Evolutionary conservation across 78 protist species (phyloP), one percentile per base, ranked within the genome.

Genomic region (Dictyostelium purpureum): DNA sequence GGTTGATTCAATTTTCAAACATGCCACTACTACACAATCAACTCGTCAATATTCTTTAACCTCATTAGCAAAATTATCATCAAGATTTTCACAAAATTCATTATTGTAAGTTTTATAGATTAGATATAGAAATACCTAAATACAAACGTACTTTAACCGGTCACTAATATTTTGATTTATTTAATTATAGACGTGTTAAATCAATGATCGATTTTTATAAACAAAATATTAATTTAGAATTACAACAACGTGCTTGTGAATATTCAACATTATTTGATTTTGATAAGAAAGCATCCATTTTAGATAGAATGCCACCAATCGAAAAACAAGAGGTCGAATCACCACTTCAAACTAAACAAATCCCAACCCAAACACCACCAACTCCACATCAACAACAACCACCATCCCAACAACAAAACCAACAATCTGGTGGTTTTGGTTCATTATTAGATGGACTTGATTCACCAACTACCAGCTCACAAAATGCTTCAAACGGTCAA

Each of bases 181-280:
- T 42, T n/a, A n/a, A n/a, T n/a, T 18, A 21, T 2, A 31, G 71
- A 16, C 66, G 78, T 31, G 37, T 57, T 28, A 49, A 45, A 56
- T 65, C 61, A 24, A 24, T 21, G 79, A 79, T 70, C 26, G 88
- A 78, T 33, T 69, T 40, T 31, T 94, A 45, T 47, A 94, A 57
- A 40, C 2, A 38, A 43, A 66, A 82, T 28, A 74, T 97, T 11
- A 80, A 85, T 33, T 80, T 95, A 45, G 99, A 98, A 66, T 71
- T 98, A 66, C 99, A 98, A 90, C 98, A 97, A 92, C 96, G 99
- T 31, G 79, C 98, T 11, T 75, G 70, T 38, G 99, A 98, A 75
- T 98, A 96, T 83, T n/a, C 77, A 35, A 47, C 56, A 21, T 69
- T 98, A 21, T 96, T 97, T 83, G 43, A 56, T 43, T 37, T 40